A percentile compares a stretch with the other conserved stretches of the same genome.
Conservation (phyloP, 495 filamentous ascomycete species). For the Aspergillus wentii region DNA sequence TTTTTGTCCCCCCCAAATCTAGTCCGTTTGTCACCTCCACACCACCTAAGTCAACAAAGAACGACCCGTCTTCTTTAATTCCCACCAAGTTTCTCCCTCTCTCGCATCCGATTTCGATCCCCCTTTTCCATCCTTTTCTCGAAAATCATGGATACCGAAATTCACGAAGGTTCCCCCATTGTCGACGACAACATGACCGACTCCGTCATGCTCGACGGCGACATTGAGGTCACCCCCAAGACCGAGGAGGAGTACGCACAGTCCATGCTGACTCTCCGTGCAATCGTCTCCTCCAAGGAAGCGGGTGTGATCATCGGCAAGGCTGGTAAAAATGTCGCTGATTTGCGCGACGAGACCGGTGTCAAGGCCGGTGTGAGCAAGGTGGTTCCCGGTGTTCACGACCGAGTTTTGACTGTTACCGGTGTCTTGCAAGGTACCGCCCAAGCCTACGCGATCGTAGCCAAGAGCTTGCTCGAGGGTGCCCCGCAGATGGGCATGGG, state of each 20-base stretch:
- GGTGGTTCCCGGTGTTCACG: slow-evolving; percentile 94
- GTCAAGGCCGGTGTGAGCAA: slow-evolving; percentile 98
- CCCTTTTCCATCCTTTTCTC: neutral
- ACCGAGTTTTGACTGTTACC: slow-evolving; percentile 92
- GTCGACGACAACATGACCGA: slow-evolving; percentile 45
- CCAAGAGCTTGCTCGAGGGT: slow-evolving; percentile 84
- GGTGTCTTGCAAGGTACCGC: slow-evolving; percentile 81
- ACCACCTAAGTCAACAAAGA: neutral
- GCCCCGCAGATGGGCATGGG: slow-evolving; percentile 95
- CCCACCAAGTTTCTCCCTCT: neutral
- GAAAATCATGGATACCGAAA: slow-evolving; percentile 21
- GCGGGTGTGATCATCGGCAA: slow-evolving; percentile 98
- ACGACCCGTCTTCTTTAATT: neutral
- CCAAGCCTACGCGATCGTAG: slow-evolving; percentile 88
- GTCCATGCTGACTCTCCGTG: slow-evolving; percentile 85
- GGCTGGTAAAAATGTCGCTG: slow-evolving; percentile 95
- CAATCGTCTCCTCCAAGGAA: slow-evolving; percentile 97
- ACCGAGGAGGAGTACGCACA: slow-evolving; percentile 96
- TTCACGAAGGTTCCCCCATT: slow-evolving; percentile 35
- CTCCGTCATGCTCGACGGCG: slow-evolving; percentile 48
- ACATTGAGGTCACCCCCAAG: slow-evolving; percentile 67
- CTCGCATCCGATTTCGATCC: neutral
- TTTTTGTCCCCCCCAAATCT: neutral
- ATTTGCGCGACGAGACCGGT: slow-evolving; percentile 93
- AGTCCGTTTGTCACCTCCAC: neutral